Evolutionary conservation across 495 filamentous ascomycete species (phyloP), one percentile per base, ranked within the genome.

Genomic region (Penicillium goetzii): DNA sequence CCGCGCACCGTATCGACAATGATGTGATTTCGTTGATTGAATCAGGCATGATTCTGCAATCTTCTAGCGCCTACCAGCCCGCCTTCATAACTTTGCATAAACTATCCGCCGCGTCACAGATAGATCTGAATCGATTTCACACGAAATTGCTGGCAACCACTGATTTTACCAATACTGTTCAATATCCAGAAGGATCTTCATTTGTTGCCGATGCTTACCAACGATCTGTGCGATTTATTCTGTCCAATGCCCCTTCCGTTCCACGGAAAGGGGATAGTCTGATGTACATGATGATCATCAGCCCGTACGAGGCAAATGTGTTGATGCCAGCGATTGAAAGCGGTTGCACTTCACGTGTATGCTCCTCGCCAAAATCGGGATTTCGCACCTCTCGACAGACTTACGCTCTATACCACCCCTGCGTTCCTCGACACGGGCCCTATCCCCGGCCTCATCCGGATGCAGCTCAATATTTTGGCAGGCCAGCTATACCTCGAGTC

Each of bases 391-490:
- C 70, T 89, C n/a, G 84, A 88, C 43, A 72, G 78, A 15, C 70
- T 88, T 1, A 64, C 64, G 3, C 70, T 82, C 21, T 85, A 71
- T 61, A 68, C 60, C 36, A 55, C 75, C 33, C 58, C 62, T 9
- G 4, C 41, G 41, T 3, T 45, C 41, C 41, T 45, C 41, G 19
- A 45, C 19, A 26, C 21, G n/a, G 17, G 45, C 19, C 45, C 10
- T n/a, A 47, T 66, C 71, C 56, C 70, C 19, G 19, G 45, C 23
- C 47, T 74, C 2, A 68, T 75, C 3, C 52, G 54, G 3, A 66
- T 68, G 2, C 78, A 88, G 54, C 78, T 91, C 14, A 88, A 89
- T 63, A 76, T 92, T 7, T 92, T 91, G 65, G 79, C 89, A 0
- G 89, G 89, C 11, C 85, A 88, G 60, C 78, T 91, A 0, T 92